phyloP scores from a whole-genome alignment of 2,329 filamentous ascomycete genomes.

The Colletotrichum kahawae region DNA sequence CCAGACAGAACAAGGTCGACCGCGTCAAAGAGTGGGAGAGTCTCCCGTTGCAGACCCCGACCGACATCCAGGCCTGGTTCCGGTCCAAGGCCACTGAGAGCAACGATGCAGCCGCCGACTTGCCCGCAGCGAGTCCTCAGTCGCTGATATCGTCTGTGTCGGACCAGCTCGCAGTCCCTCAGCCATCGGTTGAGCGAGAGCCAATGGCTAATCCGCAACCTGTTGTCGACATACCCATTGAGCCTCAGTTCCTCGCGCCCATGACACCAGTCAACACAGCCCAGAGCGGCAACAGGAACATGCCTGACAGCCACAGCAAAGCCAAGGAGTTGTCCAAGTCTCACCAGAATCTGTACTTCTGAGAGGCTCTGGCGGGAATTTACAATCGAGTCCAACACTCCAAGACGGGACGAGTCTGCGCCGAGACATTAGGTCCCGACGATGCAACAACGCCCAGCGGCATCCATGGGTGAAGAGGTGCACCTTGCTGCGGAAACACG shows the following conservation, averaged over 20 bases:
- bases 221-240: background rate
- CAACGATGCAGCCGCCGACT: background rate
- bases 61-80: slow-evolving; percentile 28
- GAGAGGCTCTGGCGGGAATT: background rate
- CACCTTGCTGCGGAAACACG: background rate
- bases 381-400: background rate
- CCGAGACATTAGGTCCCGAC: background rate
- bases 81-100: background rate
- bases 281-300: background rate
- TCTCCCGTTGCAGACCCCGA: slow-evolving; percentile 23
- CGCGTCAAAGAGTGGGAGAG: slow-evolving; percentile 32
- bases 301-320: background rate
- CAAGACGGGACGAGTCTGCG: background rate
- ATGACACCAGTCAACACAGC: background rate
- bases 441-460: background rate
- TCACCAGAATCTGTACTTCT: slow-evolving; percentile 18
- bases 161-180: background rate
- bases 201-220: background rate
- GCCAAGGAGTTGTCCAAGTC: slow-evolving; percentile 10
- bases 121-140: background rate
- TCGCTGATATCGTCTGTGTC: background rate
- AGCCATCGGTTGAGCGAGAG: background rate
- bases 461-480: background rate
- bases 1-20: slow-evolving; percentile 29
- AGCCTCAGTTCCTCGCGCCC: background rate